Evolutionary conservation across 192 early-diverging fungal genomes (phyloP).

Genomic region (Radiomyces spectabilis): DNA sequence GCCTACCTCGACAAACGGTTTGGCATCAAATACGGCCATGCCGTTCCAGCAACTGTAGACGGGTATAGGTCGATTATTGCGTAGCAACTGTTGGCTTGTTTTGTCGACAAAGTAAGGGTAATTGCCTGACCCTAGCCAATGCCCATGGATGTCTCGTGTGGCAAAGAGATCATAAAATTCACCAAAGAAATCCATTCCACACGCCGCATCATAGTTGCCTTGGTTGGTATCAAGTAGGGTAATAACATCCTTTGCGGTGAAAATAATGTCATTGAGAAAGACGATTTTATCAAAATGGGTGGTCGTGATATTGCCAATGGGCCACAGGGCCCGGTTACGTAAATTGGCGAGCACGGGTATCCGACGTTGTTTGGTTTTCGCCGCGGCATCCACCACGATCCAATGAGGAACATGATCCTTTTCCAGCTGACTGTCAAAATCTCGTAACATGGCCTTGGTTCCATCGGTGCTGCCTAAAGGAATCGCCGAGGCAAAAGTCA

Average conservation of each 20-base stretch:
- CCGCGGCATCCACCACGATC: not conserved
- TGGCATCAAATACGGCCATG: constrained; percentile 3
- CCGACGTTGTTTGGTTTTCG: constrained; percentile 1
- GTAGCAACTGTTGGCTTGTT: not conserved
- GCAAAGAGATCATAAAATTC: constrained; percentile 17
- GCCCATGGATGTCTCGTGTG: constrained; percentile 5
- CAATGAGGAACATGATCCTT: not conserved
- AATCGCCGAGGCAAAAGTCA: not conserved
- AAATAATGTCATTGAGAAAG: constrained; percentile 17
- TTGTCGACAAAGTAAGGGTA: constrained; percentile 4
- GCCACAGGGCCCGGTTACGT: constrained; percentile 2
- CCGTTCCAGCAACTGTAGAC: constrained; percentile 21
- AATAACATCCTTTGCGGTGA: not conserved
- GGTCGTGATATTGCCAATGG: not conserved
- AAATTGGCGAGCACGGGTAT: constrained; percentile 1
- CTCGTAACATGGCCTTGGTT: not conserved
- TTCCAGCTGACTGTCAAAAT: not conserved
- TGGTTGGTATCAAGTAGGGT: not conserved
- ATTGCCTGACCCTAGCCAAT: constrained; percentile 9
- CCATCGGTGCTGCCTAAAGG: not conserved
- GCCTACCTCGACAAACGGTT: not conserved
- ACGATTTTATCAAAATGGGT: not conserved
- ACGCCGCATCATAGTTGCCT: constrained; percentile 10
- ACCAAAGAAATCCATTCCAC: constrained; percentile 17
- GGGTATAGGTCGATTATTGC: not conserved